Conservation (phyloP, 176 grass and related monocot species). For the Calamus simplicifolius region DNA sequence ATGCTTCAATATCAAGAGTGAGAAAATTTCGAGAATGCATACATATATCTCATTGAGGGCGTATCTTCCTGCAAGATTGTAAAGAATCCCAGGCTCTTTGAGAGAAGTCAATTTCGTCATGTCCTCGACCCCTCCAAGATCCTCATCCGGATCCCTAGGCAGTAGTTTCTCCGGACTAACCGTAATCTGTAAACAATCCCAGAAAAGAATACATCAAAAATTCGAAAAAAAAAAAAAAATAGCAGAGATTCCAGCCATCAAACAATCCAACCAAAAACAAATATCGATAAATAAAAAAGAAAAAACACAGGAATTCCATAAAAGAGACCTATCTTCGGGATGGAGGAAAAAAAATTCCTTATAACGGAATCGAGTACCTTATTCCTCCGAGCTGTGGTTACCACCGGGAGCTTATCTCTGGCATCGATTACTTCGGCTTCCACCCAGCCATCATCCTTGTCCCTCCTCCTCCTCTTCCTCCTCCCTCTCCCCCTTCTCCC, state of each 20-base stretch:
- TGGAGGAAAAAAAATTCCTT: no score
- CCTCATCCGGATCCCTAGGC: slow-evolving; percentile 49
- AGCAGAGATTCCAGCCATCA: background rate
- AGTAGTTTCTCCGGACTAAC: slow-evolving; percentile 26
- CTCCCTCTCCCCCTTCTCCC: no score
- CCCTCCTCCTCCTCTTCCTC: no score
- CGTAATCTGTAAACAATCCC: slow-evolving; percentile 13
- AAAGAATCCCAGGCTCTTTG: slow-evolving; percentile 74
- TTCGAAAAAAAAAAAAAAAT: no score
- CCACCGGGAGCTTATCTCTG: slow-evolving; percentile 40
- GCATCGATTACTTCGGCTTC: slow-evolving; percentile 76
- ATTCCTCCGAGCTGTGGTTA: slow-evolving; percentile 51
- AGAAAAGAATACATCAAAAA: no score
- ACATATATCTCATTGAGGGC: slow-evolving; percentile 78
- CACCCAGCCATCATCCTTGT: slow-evolving; percentile 78
- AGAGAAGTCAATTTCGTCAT: slow-evolving; percentile 77
- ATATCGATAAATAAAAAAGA: no score
- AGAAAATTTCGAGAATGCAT: slow-evolving; percentile 19
- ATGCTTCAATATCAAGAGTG: background rate
- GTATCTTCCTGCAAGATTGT: slow-evolving; percentile 49
- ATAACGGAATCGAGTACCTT: slow-evolving; percentile 39
- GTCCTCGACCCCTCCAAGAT: slow-evolving; percentile 66
- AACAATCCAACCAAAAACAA: no score
- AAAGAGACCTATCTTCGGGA: no score
- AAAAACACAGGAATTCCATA: no score